Evolutionary conservation across 495 filamentous ascomycete species (phyloP), one percentile per base, ranked within the genome.

Genomic region (Daldinia vernicosa): DNA sequence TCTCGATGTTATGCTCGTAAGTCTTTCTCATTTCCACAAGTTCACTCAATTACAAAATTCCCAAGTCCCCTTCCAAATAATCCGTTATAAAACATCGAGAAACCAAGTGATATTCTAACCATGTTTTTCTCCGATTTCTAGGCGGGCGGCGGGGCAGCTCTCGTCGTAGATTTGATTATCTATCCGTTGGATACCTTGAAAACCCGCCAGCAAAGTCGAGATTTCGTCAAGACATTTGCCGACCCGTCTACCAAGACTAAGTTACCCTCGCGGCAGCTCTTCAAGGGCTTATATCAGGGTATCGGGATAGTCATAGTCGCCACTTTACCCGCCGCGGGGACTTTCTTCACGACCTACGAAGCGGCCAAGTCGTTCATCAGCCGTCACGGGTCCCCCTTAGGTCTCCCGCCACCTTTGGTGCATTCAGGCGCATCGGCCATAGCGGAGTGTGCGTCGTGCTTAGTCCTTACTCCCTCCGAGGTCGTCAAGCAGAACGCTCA

Each of bases 401-500:
- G 77, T 26, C 77, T 92, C 11, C 90, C 92, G 7, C 80, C 82
- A 50, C 88, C 93, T 0, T 50, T 91, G 11, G 84, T 91, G 58
- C 89, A 96, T 72, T 84, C 89, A 45, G 75, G 88, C 33, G 90
- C 94, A 27, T 95, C 93, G 14, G 89, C 87, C 5, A 77, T 85
- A 26, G 94, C 87, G 0, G 94, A 97, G 76, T 84, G 92, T 60
- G 91, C 93, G 3, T 93, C 92, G 5, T 97, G 94, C 75, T 80
- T 90, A 28, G 91, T 98, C 56, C 86, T 97, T 43, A 95, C 94
- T 0, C 94, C 94, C 0, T 91, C 93, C 39, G 94, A 98, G 77
- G 92, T 97, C 8, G 83, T 97, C 39, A 98, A 98, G 80, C 94
- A 97, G 71, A 97, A 97, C 79, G 92, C 94, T 2, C 94, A 98